These are phyloP conservation scores for Plasmopara viticola DNA, from an alignment of 352 stramenopile genomes.

Conservation along the genomic window DNA sequence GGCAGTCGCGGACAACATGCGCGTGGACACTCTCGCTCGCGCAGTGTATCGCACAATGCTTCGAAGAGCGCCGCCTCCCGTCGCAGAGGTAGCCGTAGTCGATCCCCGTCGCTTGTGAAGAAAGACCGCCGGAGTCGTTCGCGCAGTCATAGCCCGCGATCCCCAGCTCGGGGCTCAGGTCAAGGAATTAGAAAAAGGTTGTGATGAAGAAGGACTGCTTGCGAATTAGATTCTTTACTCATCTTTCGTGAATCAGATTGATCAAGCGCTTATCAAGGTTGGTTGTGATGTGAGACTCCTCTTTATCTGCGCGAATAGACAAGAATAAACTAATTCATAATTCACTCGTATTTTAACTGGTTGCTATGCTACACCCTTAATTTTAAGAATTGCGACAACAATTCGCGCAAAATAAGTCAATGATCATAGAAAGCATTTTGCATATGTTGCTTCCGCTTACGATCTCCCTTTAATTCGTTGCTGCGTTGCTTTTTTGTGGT, in stretches of 20 bases:
- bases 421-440: constrained; percentile 63
- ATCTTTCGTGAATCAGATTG: constrained; percentile 6
- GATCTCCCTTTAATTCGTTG: constrained; percentile 75
- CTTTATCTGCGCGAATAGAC: too few relatives aligned
- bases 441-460: constrained; percentile 69
- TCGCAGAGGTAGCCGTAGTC: constrained; percentile 39
- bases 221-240: constrained; percentile 23
- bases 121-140: constrained; percentile 47
- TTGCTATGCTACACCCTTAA: too few relatives aligned
- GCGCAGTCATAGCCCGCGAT: constrained; percentile 39
- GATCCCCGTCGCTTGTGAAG: constrained; percentile 35
- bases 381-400: too few relatives aligned
- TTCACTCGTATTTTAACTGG: too few relatives aligned
- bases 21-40: constrained; percentile 38
- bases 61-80: constrained; percentile 33
- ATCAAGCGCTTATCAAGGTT: not conserved
- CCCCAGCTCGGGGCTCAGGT: constrained; percentile 13
- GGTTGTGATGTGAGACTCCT: not conserved
- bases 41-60: constrained; percentile 42
- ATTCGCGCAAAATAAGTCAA: too few relatives aligned
- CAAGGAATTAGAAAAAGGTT: not conserved
- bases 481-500: constrained; percentile 64
- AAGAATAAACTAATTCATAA: too few relatives aligned
- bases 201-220: constrained; percentile 23
- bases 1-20: constrained; percentile 18